phyloP scores from a whole-genome alignment of 345 rosid species.

The Heritiera fomes region DNA sequence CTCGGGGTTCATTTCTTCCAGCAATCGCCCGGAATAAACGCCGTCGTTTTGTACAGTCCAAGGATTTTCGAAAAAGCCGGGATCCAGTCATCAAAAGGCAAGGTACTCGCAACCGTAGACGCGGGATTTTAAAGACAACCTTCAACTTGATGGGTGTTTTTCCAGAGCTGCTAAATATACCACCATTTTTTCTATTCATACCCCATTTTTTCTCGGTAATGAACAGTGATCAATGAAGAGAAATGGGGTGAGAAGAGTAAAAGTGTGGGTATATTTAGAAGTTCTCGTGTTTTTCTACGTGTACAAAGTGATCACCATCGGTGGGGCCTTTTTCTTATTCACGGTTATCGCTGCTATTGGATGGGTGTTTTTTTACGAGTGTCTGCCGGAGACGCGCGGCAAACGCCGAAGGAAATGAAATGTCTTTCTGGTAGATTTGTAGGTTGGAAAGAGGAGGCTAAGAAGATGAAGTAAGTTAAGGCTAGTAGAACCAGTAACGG shows the following conservation, averaged over 20 bases:
- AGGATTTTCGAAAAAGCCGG: conserved; percentile 81
- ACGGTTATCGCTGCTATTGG: conserved; percentile 48
- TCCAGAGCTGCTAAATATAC: too few species aligned
- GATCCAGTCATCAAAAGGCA: conserved; percentile 38
- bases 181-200: too few species aligned
- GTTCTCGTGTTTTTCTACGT: conserved; percentile 45
- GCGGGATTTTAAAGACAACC: conserved; percentile 64
- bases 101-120: conserved; percentile 75
- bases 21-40: conserved; percentile 79
- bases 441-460: conserved; percentile 28
- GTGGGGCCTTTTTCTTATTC: conserved; percentile 78
- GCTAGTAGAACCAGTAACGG: not conserved
- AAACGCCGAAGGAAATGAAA: conserved; percentile 70
- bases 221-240: too few species aligned
- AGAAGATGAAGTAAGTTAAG: conserved; percentile 25
- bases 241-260: too few species aligned
- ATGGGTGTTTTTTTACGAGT: conserved; percentile 54
- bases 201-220: too few species aligned
- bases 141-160: conserved; percentile 55
- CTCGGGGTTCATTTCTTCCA: conserved; percentile 85
- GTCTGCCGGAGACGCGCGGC: conserved; percentile 80
- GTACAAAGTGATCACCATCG: conserved; percentile 54
- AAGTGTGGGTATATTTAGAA: too few species aligned
- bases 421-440: conserved; percentile 59
- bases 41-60: conserved; percentile 84